phyloP scores from a whole-genome alignment of 75 land plant species.

The Sequoia sempervirens region DNA sequence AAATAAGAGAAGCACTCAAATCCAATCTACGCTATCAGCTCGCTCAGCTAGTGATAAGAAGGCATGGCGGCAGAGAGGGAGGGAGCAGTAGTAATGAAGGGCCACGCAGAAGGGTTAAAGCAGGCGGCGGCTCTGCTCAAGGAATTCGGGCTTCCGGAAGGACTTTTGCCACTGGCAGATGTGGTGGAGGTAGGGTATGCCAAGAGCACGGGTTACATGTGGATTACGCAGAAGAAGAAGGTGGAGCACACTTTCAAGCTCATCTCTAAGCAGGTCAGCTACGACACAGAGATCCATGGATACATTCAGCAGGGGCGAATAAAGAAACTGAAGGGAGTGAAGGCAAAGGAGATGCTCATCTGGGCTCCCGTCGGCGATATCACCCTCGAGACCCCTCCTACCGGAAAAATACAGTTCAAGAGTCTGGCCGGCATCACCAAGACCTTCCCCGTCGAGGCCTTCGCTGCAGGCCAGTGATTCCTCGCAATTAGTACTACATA shows the following conservation, averaged over 20 bases:
- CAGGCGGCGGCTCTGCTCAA: slow-evolving; percentile 36
- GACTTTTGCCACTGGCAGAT: slow-evolving; percentile 55
- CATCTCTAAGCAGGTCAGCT: slow-evolving; percentile 17
- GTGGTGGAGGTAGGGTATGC: slow-evolving; percentile 58
- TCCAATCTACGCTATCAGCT: no score
- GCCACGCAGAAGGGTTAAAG: slow-evolving; percentile 46
- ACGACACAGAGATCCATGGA: slow-evolving; percentile 11
- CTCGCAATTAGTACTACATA: no score
- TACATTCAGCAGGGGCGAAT: not conserved
- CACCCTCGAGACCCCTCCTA: no score
- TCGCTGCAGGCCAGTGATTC: no score
- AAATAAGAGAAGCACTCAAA: no score
- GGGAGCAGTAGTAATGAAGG: slow-evolving; percentile 44
- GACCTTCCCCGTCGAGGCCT: no score
- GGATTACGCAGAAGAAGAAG: slow-evolving; percentile 25
- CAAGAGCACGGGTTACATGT: slow-evolving; percentile 34
- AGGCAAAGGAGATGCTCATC: no score
- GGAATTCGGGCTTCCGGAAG: slow-evolving; percentile 53
- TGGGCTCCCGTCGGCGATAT: no score
- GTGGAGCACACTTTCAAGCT: slow-evolving; percentile 20
- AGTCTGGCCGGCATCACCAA: no score
- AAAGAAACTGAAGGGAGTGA: no score
- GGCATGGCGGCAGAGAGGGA: slow-evolving; percentile 37
- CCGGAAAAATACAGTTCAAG: no score
- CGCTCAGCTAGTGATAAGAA: not conserved